A percentile compares a stretch with the other conserved stretches of the same genome.
These are phyloP conservation scores for Aureobasidium sp. DNA, from an alignment of 2,329 filamentous ascomycete genomes.

Conservation along the genomic window DNA sequence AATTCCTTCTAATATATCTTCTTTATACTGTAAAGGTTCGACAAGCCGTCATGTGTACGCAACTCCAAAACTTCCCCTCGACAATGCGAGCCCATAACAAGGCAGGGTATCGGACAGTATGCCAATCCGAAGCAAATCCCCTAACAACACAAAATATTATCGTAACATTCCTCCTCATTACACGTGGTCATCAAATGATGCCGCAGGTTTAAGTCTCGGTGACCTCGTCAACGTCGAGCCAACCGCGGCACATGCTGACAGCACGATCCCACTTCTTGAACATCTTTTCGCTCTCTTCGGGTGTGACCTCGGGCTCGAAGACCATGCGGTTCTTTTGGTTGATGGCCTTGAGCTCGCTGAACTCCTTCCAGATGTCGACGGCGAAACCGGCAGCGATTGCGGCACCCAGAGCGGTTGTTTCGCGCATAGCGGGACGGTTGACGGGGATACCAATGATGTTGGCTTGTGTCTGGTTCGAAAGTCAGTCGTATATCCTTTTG, in stretches of 20 bases:
- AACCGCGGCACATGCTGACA: conserved; percentile 24
- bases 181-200: not conserved
- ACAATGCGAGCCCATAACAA: conserved; percentile 6
- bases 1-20: conserved; percentile 1
- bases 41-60: conserved; percentile 6
- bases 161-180: conserved; percentile 7
- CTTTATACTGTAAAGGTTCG: not conserved
- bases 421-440: conserved; percentile 74
- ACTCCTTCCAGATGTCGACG: conserved; percentile 65
- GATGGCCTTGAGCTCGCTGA: conserved; percentile 56
- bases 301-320: conserved; percentile 21
- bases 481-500: not conserved
- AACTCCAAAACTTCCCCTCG: conserved; percentile 4
- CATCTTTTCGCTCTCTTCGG: conserved; percentile 22
- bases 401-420: conserved; percentile 77
- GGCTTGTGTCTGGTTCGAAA: conserved; percentile 56
- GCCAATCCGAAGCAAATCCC: not conserved
- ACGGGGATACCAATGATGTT: conserved; percentile 76
- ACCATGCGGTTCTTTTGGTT: conserved; percentile 22
- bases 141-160: conserved; percentile 1
- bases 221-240: conserved; percentile 22
- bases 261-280: conserved; percentile 23
- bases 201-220: not conserved
- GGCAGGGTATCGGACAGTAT: conserved; percentile 11
- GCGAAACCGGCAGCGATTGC: conserved; percentile 79